Conservation (phyloP, 495 filamentous ascomycete species). For the Sordaria brevicollis region DNA sequence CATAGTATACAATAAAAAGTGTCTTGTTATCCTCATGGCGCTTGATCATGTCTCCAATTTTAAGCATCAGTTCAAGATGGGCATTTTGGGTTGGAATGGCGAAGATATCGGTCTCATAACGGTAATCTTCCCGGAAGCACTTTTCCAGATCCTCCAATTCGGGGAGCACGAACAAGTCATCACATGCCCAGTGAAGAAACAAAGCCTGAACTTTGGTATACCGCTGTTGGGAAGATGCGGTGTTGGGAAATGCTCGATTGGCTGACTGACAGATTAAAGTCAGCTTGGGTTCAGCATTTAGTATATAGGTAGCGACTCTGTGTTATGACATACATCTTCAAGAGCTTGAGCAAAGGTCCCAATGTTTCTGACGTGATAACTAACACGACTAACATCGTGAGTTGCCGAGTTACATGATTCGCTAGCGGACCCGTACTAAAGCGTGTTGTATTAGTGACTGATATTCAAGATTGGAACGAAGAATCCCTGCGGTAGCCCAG, state of each 20-base stretch:
- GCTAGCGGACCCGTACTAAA: slow-evolving; percentile 35
- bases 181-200: slow-evolving; percentile 45
- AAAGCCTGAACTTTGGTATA: slow-evolving; percentile 42
- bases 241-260: slow-evolving; percentile 39
- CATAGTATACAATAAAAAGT: slow-evolving; percentile 44
- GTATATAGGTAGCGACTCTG: not conserved
- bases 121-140: slow-evolving; percentile 38
- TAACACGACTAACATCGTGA: slow-evolving; percentile 42
- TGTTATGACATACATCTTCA: slow-evolving; percentile 30
- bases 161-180: slow-evolving; percentile 42
- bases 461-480: not conserved
- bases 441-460: slow-evolving; percentile 6
- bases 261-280: slow-evolving; percentile 28
- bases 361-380: slow-evolving; percentile 41
- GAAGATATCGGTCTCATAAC: slow-evolving; percentile 38
- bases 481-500: not conserved
- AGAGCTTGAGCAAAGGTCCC: slow-evolving; percentile 37
- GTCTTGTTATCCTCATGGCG: slow-evolving; percentile 39
- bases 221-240: slow-evolving; percentile 28
- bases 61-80: slow-evolving; percentile 39
- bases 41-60: slow-evolving; percentile 38
- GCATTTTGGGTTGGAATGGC: slow-evolving; percentile 40
- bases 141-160: slow-evolving; percentile 40
- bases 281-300: not conserved
- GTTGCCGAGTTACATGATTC: slow-evolving; percentile 32